Base-by-base conservation (phyloP, 2,329 filamentous ascomycete genomes). In the Diaporthe helianthi region DNA sequence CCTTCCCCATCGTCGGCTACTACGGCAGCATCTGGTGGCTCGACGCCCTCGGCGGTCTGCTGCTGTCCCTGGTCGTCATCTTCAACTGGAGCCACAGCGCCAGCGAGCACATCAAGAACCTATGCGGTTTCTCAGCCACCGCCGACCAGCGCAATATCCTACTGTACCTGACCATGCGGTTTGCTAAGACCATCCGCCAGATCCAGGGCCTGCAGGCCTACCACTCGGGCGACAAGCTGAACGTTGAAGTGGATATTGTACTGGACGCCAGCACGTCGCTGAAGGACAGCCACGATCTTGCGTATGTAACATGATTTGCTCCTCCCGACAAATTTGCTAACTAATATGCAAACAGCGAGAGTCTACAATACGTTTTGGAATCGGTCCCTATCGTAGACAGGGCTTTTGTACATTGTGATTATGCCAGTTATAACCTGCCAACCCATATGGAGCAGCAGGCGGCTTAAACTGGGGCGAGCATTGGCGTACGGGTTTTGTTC, bases 161-260 rank as follows among this genome's bases (percentile, higher is more conserved):
- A 26, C 85, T 97, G 1, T 98, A 98, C 80, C 86, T 97, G 74
- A 96, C 94, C 1, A 97, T 97, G 92, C 91, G 94, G 24, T 97
- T 97, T 77, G 94, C 94, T 54, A 93, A 92, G 73, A 92, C 92
- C 15, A 97, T 98, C 76, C 89, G 89, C 76, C 90, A 93, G 77
- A 96, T 97, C 71, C 93, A 96, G 77, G 93, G 93, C 38, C 82
- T 96, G 68, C 90, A 94, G 73, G 93, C 93, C 2, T 97, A 96
- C 77, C 93, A 97, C 76, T 90, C 90, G 0, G 93, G 93, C 31
- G 93, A 96, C 78, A 94, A 94, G 82, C 85, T 96, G 69, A 94
- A 93, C 72, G 92, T 95, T 31, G 85, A 87, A 76, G 92, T 95
- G 13, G 93, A 97, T 78, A 92, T 96, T 73, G 92, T 97, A 41